These are phyloP conservation scores for Fusarium tupiense DNA, from an alignment of 2,329 filamentous ascomycete genomes.

Conservation along the genomic window DNA sequence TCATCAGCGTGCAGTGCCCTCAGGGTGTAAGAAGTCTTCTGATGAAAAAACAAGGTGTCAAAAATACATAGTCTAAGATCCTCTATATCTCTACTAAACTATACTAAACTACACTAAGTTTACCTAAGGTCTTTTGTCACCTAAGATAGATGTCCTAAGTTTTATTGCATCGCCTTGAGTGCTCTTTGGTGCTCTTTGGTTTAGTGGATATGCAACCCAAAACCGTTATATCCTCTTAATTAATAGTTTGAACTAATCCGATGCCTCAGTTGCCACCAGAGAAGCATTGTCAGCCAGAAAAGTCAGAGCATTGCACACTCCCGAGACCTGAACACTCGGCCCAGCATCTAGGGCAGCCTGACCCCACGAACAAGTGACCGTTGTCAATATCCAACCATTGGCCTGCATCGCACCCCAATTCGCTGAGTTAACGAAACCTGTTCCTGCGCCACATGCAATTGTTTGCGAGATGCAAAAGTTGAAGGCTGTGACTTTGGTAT, in stretches of 20 bases:
- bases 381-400: neutral
- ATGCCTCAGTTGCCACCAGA: neutral
- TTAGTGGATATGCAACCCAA: fast-evolving
- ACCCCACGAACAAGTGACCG: neutral
- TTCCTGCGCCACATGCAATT: neutral
- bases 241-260: neutral
- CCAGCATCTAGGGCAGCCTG: neutral
- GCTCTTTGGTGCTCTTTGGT: neutral
- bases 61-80: too few relatives aligned
- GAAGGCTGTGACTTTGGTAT: neutral
- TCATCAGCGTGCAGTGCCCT: too few relatives aligned
- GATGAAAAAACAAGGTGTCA: too few relatives aligned
- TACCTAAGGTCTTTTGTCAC: too few relatives aligned
- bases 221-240: fast-evolving
- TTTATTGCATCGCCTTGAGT: too few relatives aligned
- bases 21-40: too few relatives aligned
- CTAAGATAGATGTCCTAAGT: too few relatives aligned
- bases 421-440: neutral
- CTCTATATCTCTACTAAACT: too few relatives aligned
- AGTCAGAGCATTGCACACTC: neutral
- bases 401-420: neutral
- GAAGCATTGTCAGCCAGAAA: neutral
- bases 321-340: neutral
- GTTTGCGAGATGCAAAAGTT: neutral
- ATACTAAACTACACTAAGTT: too few relatives aligned